Evolutionary conservation across 371 early-diverging fungal genomes (phyloP).

Genomic region (Saksenaea oblongispora): DNA sequence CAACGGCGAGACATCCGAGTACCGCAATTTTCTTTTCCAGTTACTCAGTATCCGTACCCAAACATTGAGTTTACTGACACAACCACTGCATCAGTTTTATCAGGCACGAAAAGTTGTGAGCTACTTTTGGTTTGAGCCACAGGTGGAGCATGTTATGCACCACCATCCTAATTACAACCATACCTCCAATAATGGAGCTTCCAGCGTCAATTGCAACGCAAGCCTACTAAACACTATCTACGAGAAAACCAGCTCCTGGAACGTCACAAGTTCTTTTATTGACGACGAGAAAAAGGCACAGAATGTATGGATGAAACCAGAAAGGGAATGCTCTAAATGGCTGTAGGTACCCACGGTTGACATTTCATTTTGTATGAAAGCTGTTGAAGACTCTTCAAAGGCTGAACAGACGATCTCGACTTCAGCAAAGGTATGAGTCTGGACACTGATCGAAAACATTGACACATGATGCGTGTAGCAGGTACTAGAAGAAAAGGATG

Average conservation of each 20-base stretch:
- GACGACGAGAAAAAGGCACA: conserved; percentile 36
- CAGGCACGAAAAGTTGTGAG: conserved; percentile 66
- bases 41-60: conserved; percentile 62
- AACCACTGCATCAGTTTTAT: conserved; percentile 66
- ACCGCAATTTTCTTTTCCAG: conserved; percentile 64
- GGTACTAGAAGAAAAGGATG: conserved; percentile 45
- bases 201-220: conserved; percentile 31
- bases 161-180: conserved; percentile 31
- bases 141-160: conserved; percentile 49
- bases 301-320: conserved; percentile 20
- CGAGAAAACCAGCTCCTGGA: conserved; percentile 49
- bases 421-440: conserved; percentile 20
- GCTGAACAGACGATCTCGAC: conserved; percentile 43
- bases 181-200: conserved; percentile 9
- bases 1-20: conserved; percentile 81
- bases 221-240: conserved; percentile 50
- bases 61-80: conserved; percentile 62
- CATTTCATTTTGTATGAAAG: conserved; percentile 45
- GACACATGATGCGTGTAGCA: conserved; percentile 14
- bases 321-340: background rate
- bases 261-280: conserved; percentile 34
- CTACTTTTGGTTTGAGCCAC: conserved; percentile 69
- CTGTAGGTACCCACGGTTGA: conserved; percentile 35
- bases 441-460: background rate
- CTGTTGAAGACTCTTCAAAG: conserved; percentile 34